phyloP scores from a whole-genome alignment of 2,329 filamentous ascomycete genomes.

The Pyrenochaeta sp. region DNA sequence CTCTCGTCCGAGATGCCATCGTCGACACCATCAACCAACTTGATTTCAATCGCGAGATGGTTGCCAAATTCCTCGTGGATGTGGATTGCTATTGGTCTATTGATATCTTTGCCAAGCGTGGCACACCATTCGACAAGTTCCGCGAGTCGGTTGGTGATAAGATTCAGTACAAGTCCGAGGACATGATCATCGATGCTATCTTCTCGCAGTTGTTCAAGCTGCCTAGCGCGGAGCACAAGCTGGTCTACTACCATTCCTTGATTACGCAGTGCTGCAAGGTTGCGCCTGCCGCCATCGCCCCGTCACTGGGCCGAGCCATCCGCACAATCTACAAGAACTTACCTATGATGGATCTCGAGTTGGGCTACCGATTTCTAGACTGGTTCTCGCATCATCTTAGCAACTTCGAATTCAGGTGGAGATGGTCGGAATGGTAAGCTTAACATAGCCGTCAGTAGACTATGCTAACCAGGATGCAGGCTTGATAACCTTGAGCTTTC shows the following conservation, averaged over 20 bases:
- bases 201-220: slow-evolving; percentile 95
- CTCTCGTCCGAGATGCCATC: slow-evolving; percentile 83
- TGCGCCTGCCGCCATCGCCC: slow-evolving; percentile 93
- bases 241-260: slow-evolving; percentile 95
- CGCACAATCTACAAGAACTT: slow-evolving; percentile 86
- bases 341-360: slow-evolving; percentile 84
- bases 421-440: slow-evolving; percentile 91
- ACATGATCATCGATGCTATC: slow-evolving; percentile 95
- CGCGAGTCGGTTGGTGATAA: slow-evolving; percentile 70
- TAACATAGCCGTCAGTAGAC: no score
- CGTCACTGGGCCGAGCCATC: slow-evolving; percentile 91
- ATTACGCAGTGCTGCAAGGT: slow-evolving; percentile 96
- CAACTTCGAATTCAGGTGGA: slow-evolving; percentile 99
- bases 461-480: slow-evolving; percentile 51
- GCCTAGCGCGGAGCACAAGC: slow-evolving; percentile 86
- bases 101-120: slow-evolving; percentile 90
- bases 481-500: slow-evolving; percentile 82
- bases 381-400: slow-evolving; percentile 98
- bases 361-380: slow-evolving; percentile 87
- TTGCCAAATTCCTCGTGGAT: slow-evolving; percentile 90
- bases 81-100: slow-evolving; percentile 93
- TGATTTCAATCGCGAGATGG: slow-evolving; percentile 88
- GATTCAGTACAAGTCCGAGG: slow-evolving; percentile 95
- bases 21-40: slow-evolving; percentile 94
- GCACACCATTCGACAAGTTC: slow-evolving; percentile 90